Base-by-base conservation (phyloP, 2,329 filamentous ascomycete species). In the Trichoderma hamatum region DNA sequence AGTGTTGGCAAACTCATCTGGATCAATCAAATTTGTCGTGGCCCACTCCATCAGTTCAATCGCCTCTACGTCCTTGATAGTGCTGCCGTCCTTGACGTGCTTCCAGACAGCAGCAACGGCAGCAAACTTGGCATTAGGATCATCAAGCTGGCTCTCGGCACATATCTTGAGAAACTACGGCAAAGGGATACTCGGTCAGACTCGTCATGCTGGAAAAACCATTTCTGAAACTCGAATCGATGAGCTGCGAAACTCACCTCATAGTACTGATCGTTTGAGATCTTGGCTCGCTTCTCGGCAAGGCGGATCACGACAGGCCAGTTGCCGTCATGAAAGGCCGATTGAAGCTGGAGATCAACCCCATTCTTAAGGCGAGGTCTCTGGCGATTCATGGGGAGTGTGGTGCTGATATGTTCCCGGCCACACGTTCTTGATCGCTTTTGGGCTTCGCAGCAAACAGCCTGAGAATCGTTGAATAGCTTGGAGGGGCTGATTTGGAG, bases 41-140 rank as follows among this genome's bases (percentile, higher is more conserved):
- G 86, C 83, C 82, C 85, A 87, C 71, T 88, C 86, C 28, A 86
- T 82, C 24, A 89, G 79, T 70, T 87, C 85, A 11, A 88, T 75
- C 14, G 80, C 78, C 67, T 86, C 84, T 3, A 81, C 76, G 70
- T 88, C 86, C 56, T 82, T 82, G 64, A 86, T 75, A 13, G 78
- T 78, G 4, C 78, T 81, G 64, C 80, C 81, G 61, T 86, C 82
- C 70, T 81, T 81, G 70, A 86, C 77, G 70, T 83, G 81, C 65
- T 81, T 80, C 69, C 84, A 80, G 3, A 87, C 77, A 9, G 81
- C 79, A 7, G 81, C 77, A 34, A 83, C 77, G 3, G 82, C 83
- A 0, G 80, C 79, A 16, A 80, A 80, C 72, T 82, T 84, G 67
- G 85, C 82, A 2, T 73, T 71, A 0, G 84, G 80, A 56, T 84